These are phyloP conservation scores for Fonsecaea monophora DNA, from an alignment of 2,329 filamentous ascomycete genomes.

Conservation along the genomic window DNA sequence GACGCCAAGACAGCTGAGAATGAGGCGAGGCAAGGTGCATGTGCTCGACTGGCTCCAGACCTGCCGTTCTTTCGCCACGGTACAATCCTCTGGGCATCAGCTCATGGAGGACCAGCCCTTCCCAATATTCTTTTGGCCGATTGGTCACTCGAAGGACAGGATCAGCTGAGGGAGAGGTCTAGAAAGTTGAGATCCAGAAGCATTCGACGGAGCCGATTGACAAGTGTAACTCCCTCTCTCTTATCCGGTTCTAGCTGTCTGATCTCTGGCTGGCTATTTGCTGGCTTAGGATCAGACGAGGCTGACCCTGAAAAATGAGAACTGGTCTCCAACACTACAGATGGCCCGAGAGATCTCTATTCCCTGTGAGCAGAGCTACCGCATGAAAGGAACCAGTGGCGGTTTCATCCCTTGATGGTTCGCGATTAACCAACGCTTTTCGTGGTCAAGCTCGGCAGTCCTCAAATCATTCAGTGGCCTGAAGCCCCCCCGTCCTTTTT, in stretches of 20 bases:
- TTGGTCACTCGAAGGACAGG: neutral
- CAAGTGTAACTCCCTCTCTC: neutral
- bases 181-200: neutral
- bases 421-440: neutral
- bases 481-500: constrained; percentile 24
- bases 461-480: constrained; percentile 13
- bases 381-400: neutral
- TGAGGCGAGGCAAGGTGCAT: neutral
- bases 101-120: neutral
- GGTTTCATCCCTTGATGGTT: neutral
- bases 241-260: neutral
- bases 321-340: neutral
- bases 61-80: neutral
- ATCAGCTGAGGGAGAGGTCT: neutral
- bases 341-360: neutral
- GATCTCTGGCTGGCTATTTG: neutral
- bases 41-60: neutral
- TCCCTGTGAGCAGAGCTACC: neutral
- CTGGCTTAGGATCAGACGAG: neutral
- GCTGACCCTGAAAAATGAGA: neutral
- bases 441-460: neutral
- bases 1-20: neutral
- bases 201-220: neutral
- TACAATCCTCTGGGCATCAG: neutral
- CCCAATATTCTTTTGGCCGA: neutral